Conservation (phyloP, 371 early-diverging fungal species). For the Cokeromyces recurvatus region DNA sequence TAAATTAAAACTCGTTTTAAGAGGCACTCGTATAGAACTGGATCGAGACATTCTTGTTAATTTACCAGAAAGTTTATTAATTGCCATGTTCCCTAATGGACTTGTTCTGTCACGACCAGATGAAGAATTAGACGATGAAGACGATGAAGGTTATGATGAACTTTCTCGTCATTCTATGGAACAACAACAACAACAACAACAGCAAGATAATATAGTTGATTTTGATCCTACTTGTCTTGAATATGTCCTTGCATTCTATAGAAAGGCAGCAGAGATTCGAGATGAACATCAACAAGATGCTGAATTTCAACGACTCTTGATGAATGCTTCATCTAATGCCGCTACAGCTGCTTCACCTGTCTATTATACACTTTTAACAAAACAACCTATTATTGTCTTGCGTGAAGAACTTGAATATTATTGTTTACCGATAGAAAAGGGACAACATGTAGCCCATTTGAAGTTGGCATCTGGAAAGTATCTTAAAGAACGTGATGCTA, state of each 20-base stretch:
- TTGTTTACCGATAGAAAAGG: constrained; percentile 41
- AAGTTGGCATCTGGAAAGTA: constrained; percentile 58
- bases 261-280: constrained; percentile 22
- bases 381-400: constrained; percentile 65
- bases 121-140: constrained; percentile 40
- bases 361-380: constrained; percentile 57
- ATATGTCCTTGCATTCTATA: constrained; percentile 57
- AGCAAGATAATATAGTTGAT: constrained; percentile 59
- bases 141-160: constrained; percentile 47
- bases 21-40: constrained; percentile 67
- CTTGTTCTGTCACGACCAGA: constrained; percentile 52
- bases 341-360: constrained; percentile 29
- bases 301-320: constrained; percentile 12
- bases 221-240: constrained; percentile 62
- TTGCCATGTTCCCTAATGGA: constrained; percentile 84
- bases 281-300: constrained; percentile 19
- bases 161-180: constrained; percentile 50
- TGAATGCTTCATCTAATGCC: constrained; percentile 6
- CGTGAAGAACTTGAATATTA: constrained; percentile 59
- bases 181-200: constrained; percentile 48
- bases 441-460: constrained; percentile 22
- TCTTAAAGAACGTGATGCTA: constrained; percentile 51
- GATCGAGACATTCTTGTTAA: constrained; percentile 70
- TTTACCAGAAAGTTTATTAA: constrained; percentile 72
- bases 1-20: constrained; percentile 61